Evolutionary conservation across 1,139 yeast genomes (phyloP).

Genomic region (Suhomyces terraborum): DNA sequence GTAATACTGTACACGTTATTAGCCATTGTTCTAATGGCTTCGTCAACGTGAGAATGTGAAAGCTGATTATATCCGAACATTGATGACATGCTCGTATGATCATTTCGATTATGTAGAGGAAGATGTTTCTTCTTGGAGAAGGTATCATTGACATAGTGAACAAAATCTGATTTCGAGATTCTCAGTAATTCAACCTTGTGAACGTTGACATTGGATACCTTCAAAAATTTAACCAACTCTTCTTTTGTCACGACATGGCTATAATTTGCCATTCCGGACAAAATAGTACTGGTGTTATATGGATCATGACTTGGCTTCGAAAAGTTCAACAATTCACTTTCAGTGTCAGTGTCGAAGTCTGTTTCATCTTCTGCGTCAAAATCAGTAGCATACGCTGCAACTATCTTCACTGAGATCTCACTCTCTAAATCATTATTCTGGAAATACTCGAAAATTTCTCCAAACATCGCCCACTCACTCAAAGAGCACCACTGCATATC

Average conservation of each 20-base stretch:
- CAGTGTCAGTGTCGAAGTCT: neutral
- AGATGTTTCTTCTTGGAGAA: conserved; percentile 6
- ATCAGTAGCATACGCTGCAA: conserved; percentile 17
- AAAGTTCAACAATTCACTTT: neutral
- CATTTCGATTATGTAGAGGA: conserved; percentile 4
- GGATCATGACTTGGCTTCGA: neutral
- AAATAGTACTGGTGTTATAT: neutral
- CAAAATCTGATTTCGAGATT: conserved; percentile 13
- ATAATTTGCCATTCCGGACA: conserved; percentile 2
- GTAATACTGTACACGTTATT: conserved; percentile 12
- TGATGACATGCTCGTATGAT: conserved; percentile 12
- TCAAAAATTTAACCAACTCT: conserved; percentile 10
- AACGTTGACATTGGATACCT: conserved; percentile 9
- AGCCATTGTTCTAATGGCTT: conserved; percentile 7
- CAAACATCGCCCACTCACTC: conserved; percentile 32
- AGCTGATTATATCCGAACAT: conserved; percentile 9
- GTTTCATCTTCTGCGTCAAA: neutral
- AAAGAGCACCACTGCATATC: conserved; percentile 50
- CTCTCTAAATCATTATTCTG: conserved; percentile 25
- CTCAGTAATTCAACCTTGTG: conserved; percentile 14
- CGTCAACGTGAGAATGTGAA: conserved; percentile 4
- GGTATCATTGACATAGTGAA: conserved; percentile 16
- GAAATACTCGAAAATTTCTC: conserved; percentile 31
- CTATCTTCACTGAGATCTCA: conserved; percentile 22
- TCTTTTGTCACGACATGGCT: conserved; percentile 8